Evolutionary conservation across 371 early-diverging fungal species (phyloP).

Genomic region (Circinella umbellata): DNA sequence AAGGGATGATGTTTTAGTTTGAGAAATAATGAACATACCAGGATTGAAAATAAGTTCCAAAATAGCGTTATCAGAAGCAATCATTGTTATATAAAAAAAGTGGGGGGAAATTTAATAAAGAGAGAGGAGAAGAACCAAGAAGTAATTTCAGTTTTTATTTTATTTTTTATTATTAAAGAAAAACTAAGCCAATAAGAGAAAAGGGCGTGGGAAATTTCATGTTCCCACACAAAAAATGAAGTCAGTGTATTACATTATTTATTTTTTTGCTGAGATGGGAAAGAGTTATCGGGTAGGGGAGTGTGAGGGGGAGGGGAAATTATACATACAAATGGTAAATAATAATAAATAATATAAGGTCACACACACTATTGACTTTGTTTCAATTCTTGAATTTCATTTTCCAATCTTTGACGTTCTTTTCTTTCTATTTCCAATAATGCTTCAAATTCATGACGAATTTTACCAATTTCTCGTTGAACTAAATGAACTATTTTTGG

Average conservation of each 20-base stretch:
- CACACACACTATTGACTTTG: background rate
- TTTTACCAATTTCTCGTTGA: background rate
- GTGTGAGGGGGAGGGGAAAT: too few species aligned
- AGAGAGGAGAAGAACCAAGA: background rate
- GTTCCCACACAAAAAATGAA: slow-evolving; percentile 71
- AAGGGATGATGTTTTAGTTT: too few species aligned
- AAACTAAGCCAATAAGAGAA: too few species aligned
- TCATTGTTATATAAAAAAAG: slow-evolving; percentile 8
- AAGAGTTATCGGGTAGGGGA: too few species aligned
- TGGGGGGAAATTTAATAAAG: slow-evolving; percentile 9
- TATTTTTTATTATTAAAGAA: background rate
- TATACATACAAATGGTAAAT: too few species aligned
- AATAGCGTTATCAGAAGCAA: slow-evolving; percentile 46
- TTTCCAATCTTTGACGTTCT: slow-evolving; percentile 11
- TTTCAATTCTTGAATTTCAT: slow-evolving; percentile 11
- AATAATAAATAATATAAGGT: too few species aligned
- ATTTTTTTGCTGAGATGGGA: too few species aligned
- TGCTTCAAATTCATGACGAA: slow-evolving; percentile 12
- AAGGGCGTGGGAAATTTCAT: slow-evolving; percentile 11
- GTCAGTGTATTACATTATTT: slow-evolving; percentile 52
- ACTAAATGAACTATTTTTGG: background rate
- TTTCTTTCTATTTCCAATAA: slow-evolving; percentile 7
- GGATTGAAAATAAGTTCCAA: slow-evolving; percentile 55
- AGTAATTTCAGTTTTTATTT: background rate
- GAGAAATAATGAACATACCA: slow-evolving; percentile 33